A percentile compares a stretch with the other conserved stretches of the same genome.
Conservation (phyloP, 1,284 basidiomycete species). For the Sutorius eximius region DNA sequence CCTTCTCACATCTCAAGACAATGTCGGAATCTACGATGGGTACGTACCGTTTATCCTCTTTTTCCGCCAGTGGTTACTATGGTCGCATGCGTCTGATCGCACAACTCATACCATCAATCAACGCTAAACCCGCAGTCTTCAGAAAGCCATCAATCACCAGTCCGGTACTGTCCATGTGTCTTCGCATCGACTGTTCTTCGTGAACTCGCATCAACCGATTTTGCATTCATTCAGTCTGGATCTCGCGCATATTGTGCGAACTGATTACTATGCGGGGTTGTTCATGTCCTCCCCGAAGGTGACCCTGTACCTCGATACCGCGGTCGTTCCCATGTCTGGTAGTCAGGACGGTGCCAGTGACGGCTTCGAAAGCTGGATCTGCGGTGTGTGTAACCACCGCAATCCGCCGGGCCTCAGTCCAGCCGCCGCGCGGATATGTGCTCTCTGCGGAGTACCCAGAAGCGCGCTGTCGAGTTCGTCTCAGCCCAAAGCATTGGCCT, state of each 20-base stretch:
- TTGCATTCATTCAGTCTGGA: conserved; percentile 61
- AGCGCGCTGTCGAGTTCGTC: conserved; percentile 37
- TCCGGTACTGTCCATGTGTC: conserved; percentile 76
- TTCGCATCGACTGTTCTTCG: conserved; percentile 83
- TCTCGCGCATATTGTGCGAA: conserved; percentile 69
- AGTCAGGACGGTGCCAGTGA: conserved; percentile 28
- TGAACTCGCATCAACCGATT: conserved; percentile 55
- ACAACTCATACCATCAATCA: conserved; percentile 28
- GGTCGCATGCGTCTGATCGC: conserved; percentile 17
- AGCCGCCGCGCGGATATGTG: conserved; percentile 63
- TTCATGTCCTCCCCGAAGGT: conserved; percentile 91
- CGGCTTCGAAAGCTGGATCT: conserved; percentile 70
- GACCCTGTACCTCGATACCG: conserved; percentile 64
- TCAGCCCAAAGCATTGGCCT: conserved; percentile 30
- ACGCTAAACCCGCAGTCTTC: conserved; percentile 54
- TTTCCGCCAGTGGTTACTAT: conserved; percentile 15
- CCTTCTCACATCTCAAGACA: conserved; percentile 69
- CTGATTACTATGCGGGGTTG: conserved; percentile 90
- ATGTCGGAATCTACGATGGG: conserved; percentile 90
- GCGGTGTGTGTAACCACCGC: conserved; percentile 80
- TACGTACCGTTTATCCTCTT: conserved; percentile 40
- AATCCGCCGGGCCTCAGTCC: conserved; percentile 73
- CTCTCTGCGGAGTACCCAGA: conserved; percentile 73
- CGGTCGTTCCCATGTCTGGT: conserved; percentile 26
- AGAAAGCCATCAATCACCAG: conserved; percentile 77